These are phyloP conservation scores for Diphasiastrum complanatum DNA, from an alignment of 83 land plant species.

Conservation along the genomic window DNA sequence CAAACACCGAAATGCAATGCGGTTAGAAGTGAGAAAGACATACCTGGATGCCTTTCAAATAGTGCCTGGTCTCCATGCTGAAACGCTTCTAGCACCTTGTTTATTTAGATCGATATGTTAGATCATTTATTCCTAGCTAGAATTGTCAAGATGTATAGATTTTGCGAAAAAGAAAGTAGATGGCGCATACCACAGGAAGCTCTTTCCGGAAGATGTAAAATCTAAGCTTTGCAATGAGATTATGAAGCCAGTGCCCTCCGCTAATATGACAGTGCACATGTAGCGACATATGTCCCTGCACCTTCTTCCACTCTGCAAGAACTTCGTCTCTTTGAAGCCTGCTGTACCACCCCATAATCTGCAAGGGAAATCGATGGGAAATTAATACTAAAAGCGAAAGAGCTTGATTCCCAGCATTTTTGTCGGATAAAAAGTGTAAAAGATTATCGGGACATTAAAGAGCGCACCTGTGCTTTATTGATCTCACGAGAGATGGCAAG, in stretches of 20 bases:
- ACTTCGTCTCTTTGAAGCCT: conserved; percentile 20
- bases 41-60: conserved; percentile 46
- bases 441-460: background rate
- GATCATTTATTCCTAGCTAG: no score
- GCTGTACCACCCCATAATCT: conserved; percentile 22
- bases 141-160: no score
- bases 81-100: conserved; percentile 70
- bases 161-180: background rate
- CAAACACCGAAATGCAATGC: no score
- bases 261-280: conserved; percentile 82
- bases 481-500: conserved; percentile 70
- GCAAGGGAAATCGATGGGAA: background rate
- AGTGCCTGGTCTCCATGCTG: conserved; percentile 55
- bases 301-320: conserved; percentile 62
- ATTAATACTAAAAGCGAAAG: background rate
- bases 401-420: background rate
- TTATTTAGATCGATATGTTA: no score
- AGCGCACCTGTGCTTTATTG: conserved; percentile 58
- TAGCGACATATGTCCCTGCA: conserved; percentile 56
- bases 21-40: no score
- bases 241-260: conserved; percentile 60
- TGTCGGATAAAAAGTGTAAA: background rate
- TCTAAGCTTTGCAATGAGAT: conserved; percentile 49
- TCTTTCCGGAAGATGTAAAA: conserved; percentile 73
- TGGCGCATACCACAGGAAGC: conserved; percentile 56